Evolutionary conservation across 306 rosid genomes (phyloP), one percentile per base, ranked within the genome.

Genomic region (Prunus dulcis): DNA sequence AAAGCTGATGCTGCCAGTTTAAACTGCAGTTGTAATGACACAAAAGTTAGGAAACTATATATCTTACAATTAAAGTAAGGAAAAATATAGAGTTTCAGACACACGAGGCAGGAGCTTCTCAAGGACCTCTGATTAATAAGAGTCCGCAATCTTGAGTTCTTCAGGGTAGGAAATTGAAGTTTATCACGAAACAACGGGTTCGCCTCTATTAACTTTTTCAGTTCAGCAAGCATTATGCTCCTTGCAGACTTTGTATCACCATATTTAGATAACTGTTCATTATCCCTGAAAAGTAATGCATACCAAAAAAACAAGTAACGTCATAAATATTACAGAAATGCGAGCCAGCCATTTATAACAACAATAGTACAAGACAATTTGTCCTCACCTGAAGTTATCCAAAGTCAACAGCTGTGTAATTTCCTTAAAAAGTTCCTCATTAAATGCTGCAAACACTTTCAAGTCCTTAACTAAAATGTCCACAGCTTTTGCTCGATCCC

Each of bases 1-100:
- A 96, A 76, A 96, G 99, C 79, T 96, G 99, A 87, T 96, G 99
- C 85, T 96, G 99, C 99, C 99, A 96, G 75, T 96, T 96, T 84
- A 96, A 89, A 84, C 99, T 96, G 94, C 88, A 82, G 80, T 60
- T 67, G 51, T 82, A 69, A 86, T 52, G 52, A 55, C 17, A 43
- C 50, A 68, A 73, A 45, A 55, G 41, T 56, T 12, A 73, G 76
- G 27, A 55, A 68, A 81, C 50, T 61, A 32, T 62, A 45, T 64
- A 62, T 50, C 57, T 34, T 12, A 70, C 41, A 70, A 50, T 6
- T 34, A 10, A 73, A 77, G 76, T 45, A 70, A 77, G 25, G n/a
- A 47, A 60, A 56, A 38, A 43, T 73, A 43, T 63, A 56, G 57
- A 80, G 51, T 60, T 23, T 50, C 45, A 30, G 72, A 32, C 8